Evolutionary conservation across 805 yeast species (phyloP), one percentile per base, ranked within the genome.

Genomic region (Zygosaccharomyces siamensis): DNA sequence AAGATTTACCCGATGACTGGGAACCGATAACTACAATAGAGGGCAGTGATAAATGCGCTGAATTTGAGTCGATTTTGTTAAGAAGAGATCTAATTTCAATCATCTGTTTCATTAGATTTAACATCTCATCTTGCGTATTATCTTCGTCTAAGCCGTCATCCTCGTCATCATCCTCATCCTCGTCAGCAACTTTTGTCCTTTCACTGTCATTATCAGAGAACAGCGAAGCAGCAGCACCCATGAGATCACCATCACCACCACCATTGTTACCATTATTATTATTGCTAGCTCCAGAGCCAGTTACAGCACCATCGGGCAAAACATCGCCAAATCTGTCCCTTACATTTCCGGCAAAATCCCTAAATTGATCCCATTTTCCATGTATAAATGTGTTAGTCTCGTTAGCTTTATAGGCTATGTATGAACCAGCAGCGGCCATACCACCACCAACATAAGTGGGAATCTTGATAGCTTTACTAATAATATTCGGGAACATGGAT

Each of bases 11-110:
- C 38, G 96, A 87, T 6, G 96, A 86, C 71, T 93, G 99, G 1
- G 98, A 92, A 0, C 99, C 99, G 53, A 93, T 80, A 2, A 93
- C 99, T 27, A 93, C 98, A 59, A 93, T 93, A 0, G 97, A 86
- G 1, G 99, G 99, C 37, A 93, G 73, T 56, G 83, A 87, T 43
- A 93, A 72, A 10, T 88, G 79, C 32, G 88, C 89, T 5, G 84
- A 72, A 0, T 79, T 73, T 48, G 84, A 81, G 58, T 89, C 93
- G 14, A 93, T 80, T 52, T 79, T 81, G 49, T 84, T 78, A 45
- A 93, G 72, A 27, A 93, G 78, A 45, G 83, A 78, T 62, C 98
- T 75, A 49, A 93, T 90, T 66, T 95, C 99, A 59, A 93, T 95
- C 99, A 93, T 93, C 67, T 89, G 96, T 57, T 89, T 81, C 6